Evolutionary conservation across 345 rosid genomes (phyloP).

Genomic region (Hypericum perforatum): DNA sequence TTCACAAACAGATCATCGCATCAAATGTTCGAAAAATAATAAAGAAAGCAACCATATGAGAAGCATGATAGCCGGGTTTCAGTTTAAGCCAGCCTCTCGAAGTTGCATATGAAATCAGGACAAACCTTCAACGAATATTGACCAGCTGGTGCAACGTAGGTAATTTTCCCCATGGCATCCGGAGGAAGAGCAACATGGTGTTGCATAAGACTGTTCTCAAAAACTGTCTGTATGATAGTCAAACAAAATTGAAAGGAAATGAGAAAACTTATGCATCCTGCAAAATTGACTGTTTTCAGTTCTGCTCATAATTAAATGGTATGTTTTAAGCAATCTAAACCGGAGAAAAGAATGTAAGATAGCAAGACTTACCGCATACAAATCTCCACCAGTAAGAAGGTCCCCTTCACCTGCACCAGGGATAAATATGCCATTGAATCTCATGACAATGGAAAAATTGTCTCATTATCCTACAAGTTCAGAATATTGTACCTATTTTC

Average conservation of each 20-base stretch:
- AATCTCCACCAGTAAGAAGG: conserved; percentile 92
- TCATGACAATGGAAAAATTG: conserved; percentile 3
- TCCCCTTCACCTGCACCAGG: conserved; percentile 80
- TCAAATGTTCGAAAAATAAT: no score
- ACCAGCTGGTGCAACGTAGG: conserved; percentile 93
- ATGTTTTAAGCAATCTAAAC: no score
- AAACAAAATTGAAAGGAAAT: conserved; percentile 6
- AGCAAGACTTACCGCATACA: conserved; percentile 80
- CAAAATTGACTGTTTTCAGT: not conserved
- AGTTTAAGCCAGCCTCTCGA: no score
- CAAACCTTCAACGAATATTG: conserved; percentile 92
- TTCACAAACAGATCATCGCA: no score
- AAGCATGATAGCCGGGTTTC: no score
- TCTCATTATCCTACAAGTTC: conserved; percentile 6
- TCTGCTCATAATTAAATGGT: no score
- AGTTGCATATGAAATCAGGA: not conserved
- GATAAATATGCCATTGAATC: conserved; percentile 10
- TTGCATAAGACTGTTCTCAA: conserved; percentile 85
- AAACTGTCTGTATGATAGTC: conserved; percentile 58
- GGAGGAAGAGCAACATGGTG: conserved; percentile 93
- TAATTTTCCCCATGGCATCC: conserved; percentile 92
- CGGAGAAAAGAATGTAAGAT: not conserved
- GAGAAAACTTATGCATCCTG: not conserved
- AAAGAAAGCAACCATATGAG: no score
- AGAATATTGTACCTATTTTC: conserved; percentile 49